These are phyloP conservation scores for Coemansia sp. DNA, from an alignment of 192 early-diverging fungal species.

Conservation along the genomic window DNA sequence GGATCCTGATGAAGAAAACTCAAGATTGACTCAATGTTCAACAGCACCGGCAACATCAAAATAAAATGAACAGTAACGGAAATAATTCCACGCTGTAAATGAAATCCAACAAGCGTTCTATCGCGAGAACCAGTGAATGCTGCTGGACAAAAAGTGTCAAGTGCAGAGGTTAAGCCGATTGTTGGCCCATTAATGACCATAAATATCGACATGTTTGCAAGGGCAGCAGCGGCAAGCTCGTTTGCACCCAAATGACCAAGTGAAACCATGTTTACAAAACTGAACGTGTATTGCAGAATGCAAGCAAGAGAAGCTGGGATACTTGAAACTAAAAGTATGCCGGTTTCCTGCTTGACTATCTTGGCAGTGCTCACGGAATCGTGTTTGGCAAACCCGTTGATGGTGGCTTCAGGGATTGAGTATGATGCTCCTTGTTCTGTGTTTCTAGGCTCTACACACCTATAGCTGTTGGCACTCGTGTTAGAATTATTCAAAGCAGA, in stretches of 20 bases:
- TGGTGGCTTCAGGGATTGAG: neutral
- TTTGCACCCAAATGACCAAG: conserved; percentile 65
- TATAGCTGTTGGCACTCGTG: neutral
- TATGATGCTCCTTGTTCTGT: neutral
- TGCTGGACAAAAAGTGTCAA: conserved; percentile 77
- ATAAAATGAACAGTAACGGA: conserved; percentile 69
- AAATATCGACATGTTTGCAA: conserved; percentile 73
- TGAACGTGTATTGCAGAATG: conserved; percentile 68
- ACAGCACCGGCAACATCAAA: conserved; percentile 73
- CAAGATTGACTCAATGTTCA: conserved; percentile 69
- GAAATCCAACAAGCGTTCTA: conserved; percentile 67
- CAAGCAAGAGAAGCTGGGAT: conserved; percentile 51
- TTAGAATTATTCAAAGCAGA: neutral
- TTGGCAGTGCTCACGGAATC: conserved; percentile 13
- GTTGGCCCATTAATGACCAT: conserved; percentile 70
- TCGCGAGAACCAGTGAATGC: conserved; percentile 70
- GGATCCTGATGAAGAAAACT: conserved; percentile 72
- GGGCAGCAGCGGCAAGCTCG: conserved; percentile 70
- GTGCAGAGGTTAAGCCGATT: conserved; percentile 68
- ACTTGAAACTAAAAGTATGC: conserved; percentile 16
- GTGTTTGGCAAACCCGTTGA: conserved; percentile 13
- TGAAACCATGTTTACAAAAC: conserved; percentile 62
- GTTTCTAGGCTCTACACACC: neutral
- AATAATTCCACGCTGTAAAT: conserved; percentile 79
- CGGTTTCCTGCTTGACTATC: conserved; percentile 28